phyloP scores from a whole-genome alignment of 2,329 filamentous ascomycete species.

The Epichloe uncinata region DNA sequence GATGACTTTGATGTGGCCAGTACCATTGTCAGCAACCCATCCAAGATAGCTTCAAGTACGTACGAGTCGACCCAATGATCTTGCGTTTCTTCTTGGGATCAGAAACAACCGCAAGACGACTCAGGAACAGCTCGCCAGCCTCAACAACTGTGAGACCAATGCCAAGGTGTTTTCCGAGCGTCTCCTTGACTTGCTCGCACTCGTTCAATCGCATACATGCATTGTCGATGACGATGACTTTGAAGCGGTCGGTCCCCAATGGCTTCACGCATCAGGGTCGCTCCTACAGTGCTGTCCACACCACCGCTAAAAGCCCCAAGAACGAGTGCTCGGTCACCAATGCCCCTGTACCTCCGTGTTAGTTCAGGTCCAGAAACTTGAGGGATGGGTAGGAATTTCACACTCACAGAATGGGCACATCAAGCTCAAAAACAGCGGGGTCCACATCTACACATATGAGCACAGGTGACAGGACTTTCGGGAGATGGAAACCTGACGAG shows the following conservation, averaged over 20 bases:
- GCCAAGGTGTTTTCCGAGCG: too few relatives aligned
- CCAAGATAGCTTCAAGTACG: neutral
- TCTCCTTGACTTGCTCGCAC: too few relatives aligned
- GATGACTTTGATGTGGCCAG: conserved; percentile 50
- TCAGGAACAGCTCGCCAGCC: too few relatives aligned
- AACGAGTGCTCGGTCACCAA: conserved; percentile 69
- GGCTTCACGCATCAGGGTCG: too few relatives aligned
- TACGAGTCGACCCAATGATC: conserved; percentile 49
- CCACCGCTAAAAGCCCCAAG: conserved; percentile 25
- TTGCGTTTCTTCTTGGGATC: conserved; percentile 81
- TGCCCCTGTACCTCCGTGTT: conserved; percentile 15
- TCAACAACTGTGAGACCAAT: too few relatives aligned
- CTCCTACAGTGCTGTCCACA: too few relatives aligned
- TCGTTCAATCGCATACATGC: too few relatives aligned
- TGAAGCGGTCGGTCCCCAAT: too few relatives aligned
- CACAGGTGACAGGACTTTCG: conserved; percentile 6
- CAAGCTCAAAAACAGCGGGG: conserved; percentile 37
- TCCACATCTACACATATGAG: conserved; percentile 43
- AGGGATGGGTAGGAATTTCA: neutral
- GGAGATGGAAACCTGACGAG: conserved; percentile 14
- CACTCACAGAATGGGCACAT: conserved; percentile 13
- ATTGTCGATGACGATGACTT: too few relatives aligned
- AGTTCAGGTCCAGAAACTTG: neutral
- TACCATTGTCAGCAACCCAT: neutral
- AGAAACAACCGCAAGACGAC: conserved; percentile 3